Base-by-base conservation (phyloP, 345 rosid genomes). In the Eucalyptus grandis region DNA sequence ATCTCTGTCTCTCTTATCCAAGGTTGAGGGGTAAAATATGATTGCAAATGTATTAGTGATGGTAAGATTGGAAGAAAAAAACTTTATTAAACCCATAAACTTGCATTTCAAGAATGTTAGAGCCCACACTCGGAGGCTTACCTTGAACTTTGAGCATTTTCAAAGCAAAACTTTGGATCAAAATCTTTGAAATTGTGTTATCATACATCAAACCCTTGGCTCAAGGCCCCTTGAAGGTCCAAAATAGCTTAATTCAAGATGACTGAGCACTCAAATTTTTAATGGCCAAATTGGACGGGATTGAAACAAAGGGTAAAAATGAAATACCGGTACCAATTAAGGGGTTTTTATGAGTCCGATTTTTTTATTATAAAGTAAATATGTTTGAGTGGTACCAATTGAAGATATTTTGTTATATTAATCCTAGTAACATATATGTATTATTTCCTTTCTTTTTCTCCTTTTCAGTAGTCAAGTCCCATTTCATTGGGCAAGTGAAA, bases 161-260 rank as follows among this genome's bases (percentile, higher is more conserved):
- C 60, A 22, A 26, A 60, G 31, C 8, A 60, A 26, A 60, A 60
- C 30, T 26, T 26, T 60, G n/a, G n/a, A 26, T 26, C 67, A 11
- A 60, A 60, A 11, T 60, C 67, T 60, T 60, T 60, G 67, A 60
- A 60, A 60, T 11, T 26, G 31, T 11, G n/a, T 26, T 6, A 26
- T 30, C 31, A 11, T 0, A 26, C n/a, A 27, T 60, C 14, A 60
- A 26, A 11, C 0, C n/a, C 2, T 60, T 51, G 1, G 67, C 15
- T 60, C 67, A 27, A 60, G 67, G n/a, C 4, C n/a, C 31, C 14
- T 60, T 27, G 67, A 26, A 11, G n/a, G 31, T 30, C 15, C 67
- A 60, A 60, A 60, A 60, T 30, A 60, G 67, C n/a, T 60, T 27
- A 26, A 11, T 26, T 60, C 67, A 60, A 60, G 67, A 26, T 60